A percentile compares a stretch with the other conserved stretches of the same genome.
Conservation (phyloP, 2,329 filamentous ascomycete species). For the Talaromyces sp. region DNA sequence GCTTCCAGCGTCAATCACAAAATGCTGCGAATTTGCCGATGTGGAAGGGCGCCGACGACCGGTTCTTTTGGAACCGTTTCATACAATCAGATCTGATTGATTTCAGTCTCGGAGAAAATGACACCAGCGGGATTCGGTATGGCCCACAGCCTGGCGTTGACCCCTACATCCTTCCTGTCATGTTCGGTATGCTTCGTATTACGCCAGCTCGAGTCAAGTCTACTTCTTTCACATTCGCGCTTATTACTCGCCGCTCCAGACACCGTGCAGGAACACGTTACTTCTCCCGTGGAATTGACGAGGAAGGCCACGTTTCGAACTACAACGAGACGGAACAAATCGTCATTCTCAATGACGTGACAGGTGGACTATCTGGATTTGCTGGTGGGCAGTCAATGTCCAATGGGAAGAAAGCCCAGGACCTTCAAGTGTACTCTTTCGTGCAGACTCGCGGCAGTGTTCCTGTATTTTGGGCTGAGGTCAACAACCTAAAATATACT, state of each 20-base stretch:
- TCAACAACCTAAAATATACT: conserved; percentile 90
- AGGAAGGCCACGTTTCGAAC: conserved; percentile 93
- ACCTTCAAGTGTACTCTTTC: conserved; percentile 89
- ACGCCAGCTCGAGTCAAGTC: conserved; percentile 82
- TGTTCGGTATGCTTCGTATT: conserved; percentile 95
- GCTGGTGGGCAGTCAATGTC: conserved; percentile 75
- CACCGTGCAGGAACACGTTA: conserved; percentile 90
- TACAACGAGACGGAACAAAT: conserved; percentile 98
- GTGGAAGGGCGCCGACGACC: conserved; percentile 91
- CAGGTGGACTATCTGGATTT: conserved; percentile 75
- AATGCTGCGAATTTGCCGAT: conserved; percentile 71
- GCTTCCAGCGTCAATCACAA: conserved; percentile 89
- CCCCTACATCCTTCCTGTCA: conserved; percentile 91
- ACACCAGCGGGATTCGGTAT: conserved; percentile 49
- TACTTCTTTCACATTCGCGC: conserved; percentile 77
- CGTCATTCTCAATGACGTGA: conserved; percentile 81
- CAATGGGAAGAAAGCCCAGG: conserved; percentile 71
- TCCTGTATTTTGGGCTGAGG: conserved; percentile 92
- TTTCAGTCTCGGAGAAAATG: conserved; percentile 67
- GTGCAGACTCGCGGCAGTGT: conserved; percentile 97
- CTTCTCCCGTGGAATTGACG: conserved; percentile 91
- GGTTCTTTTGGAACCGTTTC: conserved; percentile 98
- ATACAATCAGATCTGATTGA: conserved; percentile 89
- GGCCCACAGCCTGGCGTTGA: conserved; percentile 74
- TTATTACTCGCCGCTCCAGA: conserved; percentile 87